Conservation (phyloP, 2,329 filamentous ascomycete species). For the Ophiocordyceps australis region DNA sequence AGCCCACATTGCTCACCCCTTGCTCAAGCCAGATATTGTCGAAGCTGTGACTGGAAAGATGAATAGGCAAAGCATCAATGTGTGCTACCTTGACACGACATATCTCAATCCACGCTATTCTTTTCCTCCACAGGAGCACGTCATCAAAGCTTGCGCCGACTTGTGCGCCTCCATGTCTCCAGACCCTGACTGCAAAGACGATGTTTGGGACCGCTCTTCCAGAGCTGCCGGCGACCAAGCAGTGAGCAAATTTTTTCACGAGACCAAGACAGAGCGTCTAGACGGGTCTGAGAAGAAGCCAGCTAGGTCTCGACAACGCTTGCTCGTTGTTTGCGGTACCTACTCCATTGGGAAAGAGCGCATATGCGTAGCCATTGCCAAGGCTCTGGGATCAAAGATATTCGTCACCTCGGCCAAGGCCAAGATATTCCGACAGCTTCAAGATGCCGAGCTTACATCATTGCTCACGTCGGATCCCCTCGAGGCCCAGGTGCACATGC, state of each 20-base stretch:
- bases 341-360: constrained; percentile 98
- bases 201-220: constrained; percentile 25
- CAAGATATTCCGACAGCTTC: constrained; percentile 66
- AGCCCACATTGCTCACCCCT: constrained; percentile 64
- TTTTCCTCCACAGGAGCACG: constrained; percentile 76
- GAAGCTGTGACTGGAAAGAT: constrained; percentile 54
- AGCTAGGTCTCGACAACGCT: constrained; percentile 31
- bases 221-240: constrained; percentile 20
- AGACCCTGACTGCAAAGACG: constrained; percentile 31
- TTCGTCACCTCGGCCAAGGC: constrained; percentile 73
- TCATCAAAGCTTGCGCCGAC: constrained; percentile 73
- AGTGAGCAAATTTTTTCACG: constrained; percentile 33
- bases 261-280: no score
- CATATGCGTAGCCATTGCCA: constrained; percentile 82
- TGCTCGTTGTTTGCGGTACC: constrained; percentile 86
- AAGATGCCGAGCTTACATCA: constrained; percentile 62
- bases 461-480: constrained; percentile 64
- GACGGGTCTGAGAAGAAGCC: no score
- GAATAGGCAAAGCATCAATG: constrained; percentile 74
- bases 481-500: constrained; percentile 94
- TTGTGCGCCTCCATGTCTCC: constrained; percentile 67
- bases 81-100: constrained; percentile 93
- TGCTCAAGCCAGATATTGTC: constrained; percentile 56
- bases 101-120: constrained; percentile 93
- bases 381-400: constrained; percentile 73